A percentile compares a stretch with the other conserved stretches of the same genome.
These are phyloP conservation scores for Penicillium turbatum DNA, from an alignment of 495 filamentous ascomycete species.

Conservation along the genomic window DNA sequence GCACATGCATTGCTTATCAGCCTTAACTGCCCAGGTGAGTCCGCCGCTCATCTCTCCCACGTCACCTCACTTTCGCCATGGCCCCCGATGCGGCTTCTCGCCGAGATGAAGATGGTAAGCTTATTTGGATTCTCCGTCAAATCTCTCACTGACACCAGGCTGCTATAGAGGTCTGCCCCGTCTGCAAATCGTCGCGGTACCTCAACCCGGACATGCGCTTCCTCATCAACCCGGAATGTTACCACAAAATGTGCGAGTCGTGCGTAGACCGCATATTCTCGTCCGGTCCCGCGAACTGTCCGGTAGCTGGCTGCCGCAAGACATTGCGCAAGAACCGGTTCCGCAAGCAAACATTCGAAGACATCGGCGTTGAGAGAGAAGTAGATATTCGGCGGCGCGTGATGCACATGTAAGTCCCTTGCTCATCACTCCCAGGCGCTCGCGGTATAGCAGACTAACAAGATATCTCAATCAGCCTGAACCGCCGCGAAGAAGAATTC, in stretches of 20 bases:
- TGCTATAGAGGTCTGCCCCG: slow-evolving; percentile 76
- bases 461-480: slow-evolving; percentile 51
- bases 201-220: slow-evolving; percentile 90
- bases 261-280: slow-evolving; percentile 95
- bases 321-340: slow-evolving; percentile 83
- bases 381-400: slow-evolving; percentile 86
- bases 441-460: neutral
- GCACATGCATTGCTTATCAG: slow-evolving; percentile 20
- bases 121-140: neutral
- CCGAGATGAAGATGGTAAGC: slow-evolving; percentile 51
- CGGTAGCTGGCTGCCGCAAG: slow-evolving; percentile 77
- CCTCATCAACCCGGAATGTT: slow-evolving; percentile 95
- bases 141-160: slow-evolving; percentile 10
- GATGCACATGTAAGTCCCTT: slow-evolving; percentile 53
- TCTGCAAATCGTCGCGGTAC: slow-evolving; percentile 94
- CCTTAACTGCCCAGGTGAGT: slow-evolving; percentile 4
- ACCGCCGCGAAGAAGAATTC: slow-evolving; percentile 87
- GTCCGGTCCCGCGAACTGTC: slow-evolving; percentile 82
- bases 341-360: slow-evolving; percentile 82
- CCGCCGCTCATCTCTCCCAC: slow-evolving; percentile 8
- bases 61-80: slow-evolving; percentile 23
- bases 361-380: slow-evolving; percentile 86
- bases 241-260: slow-evolving; percentile 95
- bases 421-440: neutral
- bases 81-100: slow-evolving; percentile 33